Conservation (phyloP, 2,329 filamentous ascomycete genomes). For the Beauveria sp. region DNA sequence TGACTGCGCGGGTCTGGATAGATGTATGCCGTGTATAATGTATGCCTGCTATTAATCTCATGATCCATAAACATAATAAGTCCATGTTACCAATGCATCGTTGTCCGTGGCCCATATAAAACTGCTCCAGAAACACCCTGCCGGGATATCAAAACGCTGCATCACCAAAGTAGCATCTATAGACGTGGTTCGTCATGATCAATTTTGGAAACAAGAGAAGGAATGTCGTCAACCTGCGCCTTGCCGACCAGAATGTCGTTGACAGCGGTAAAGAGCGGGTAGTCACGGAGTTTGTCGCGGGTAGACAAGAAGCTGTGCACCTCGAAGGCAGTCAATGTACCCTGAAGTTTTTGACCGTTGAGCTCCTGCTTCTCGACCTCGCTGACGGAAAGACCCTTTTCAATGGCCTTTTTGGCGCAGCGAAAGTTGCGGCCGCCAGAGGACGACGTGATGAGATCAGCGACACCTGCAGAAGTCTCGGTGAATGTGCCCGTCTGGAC, state of each 20-base stretch:
- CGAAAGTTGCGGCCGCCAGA: constrained; percentile 88
- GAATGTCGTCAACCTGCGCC: constrained; percentile 73
- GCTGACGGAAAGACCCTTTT: constrained; percentile 69
- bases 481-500: constrained; percentile 83
- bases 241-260: constrained; percentile 70
- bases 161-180: not conserved
- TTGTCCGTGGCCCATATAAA: not conserved
- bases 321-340: constrained; percentile 84
- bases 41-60: constrained; percentile 3
- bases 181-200: constrained; percentile 8
- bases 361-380: constrained; percentile 85
- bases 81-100: not conserved
- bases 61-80: not conserved
- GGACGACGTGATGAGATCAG: constrained; percentile 91
- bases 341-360: constrained; percentile 95
- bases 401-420: constrained; percentile 81
- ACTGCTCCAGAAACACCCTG: not conserved
- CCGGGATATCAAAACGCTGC: not conserved
- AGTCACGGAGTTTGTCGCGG: constrained; percentile 70
- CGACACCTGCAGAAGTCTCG: constrained; percentile 92
- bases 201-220: constrained; percentile 49
- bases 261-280: constrained; percentile 88
- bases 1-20: not conserved
- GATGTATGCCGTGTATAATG: constrained; percentile 3
- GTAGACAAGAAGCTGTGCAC: constrained; percentile 83